Conservation (phyloP, 805 yeast genomes). For the Metschnikowia shivogae region DNA sequence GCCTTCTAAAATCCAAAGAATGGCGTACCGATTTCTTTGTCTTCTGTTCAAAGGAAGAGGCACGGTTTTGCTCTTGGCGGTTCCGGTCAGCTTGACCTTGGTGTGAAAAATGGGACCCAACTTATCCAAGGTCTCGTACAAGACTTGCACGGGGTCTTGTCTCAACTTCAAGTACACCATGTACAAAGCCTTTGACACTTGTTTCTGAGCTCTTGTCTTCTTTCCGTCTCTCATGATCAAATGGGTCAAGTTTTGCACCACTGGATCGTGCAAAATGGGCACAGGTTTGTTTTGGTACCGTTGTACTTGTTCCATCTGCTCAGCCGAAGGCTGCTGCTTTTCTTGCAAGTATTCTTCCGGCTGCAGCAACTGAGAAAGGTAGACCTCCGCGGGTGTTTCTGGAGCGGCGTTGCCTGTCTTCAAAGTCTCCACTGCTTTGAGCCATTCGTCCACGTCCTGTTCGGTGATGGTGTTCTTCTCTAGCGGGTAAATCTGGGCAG, state of each 20-base stretch:
- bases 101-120: conserved; percentile 83
- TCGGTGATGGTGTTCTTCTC: conserved; percentile 36
- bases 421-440: conserved; percentile 40
- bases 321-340: conserved; percentile 55
- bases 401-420: conserved; percentile 31
- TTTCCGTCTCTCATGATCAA: conserved; percentile 91
- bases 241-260: conserved; percentile 72
- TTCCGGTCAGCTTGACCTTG: conserved; percentile 74
- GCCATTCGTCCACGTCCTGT: conserved; percentile 45
- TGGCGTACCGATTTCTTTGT: conserved; percentile 83
- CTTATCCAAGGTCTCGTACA: conserved; percentile 70
- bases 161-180: conserved; percentile 69
- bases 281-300: conserved; percentile 47
- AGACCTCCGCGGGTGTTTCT: conserved; percentile 33
- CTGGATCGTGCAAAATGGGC: conserved; percentile 65
- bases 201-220: conserved; percentile 73
- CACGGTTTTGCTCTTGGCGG: conserved; percentile 74
- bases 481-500: conserved; percentile 37
- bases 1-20: conserved; percentile 87
- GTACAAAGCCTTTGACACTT: conserved; percentile 73
- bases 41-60: conserved; percentile 81
- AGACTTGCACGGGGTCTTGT: conserved; percentile 71
- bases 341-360: conserved; percentile 32
- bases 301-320: conserved; percentile 58
- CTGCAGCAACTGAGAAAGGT: conserved; percentile 35